phyloP scores from a whole-genome alignment of 108 stramenopile genomes.

The Cyclotella cryptica region DNA sequence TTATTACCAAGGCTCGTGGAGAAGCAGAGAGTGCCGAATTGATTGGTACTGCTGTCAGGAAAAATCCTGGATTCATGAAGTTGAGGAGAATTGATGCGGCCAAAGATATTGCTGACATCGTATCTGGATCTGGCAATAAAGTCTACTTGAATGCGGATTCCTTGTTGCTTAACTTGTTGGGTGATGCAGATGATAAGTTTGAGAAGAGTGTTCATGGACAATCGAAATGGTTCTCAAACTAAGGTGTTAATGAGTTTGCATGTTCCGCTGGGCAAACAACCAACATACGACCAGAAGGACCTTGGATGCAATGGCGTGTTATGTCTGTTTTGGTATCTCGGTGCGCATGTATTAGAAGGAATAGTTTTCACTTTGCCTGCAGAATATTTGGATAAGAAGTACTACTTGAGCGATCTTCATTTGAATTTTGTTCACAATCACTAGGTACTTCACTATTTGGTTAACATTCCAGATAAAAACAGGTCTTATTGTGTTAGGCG shows the following conservation, averaged over 20 bases:
- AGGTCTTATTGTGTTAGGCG: no score
- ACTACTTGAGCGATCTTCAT: no score
- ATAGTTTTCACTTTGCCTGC: no score
- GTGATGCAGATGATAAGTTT: slow-evolving; percentile 89
- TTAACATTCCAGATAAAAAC: no score
- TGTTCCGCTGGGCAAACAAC: no score
- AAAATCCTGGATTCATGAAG: slow-evolving; percentile 99
- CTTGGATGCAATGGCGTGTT: neutral
- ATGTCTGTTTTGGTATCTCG: neutral
- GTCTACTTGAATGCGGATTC: slow-evolving; percentile 98
- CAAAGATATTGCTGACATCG: slow-evolving; percentile 96
- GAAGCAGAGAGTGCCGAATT: slow-evolving; percentile 98
- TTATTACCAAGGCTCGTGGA: slow-evolving; percentile 98
- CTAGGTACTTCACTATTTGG: no score
- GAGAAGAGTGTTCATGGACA: slow-evolving; percentile 66
- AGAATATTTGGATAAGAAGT: no score
- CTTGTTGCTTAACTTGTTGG: slow-evolving; percentile 95
- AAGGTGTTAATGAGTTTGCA: neutral
- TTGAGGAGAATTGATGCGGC: slow-evolving; percentile 99
- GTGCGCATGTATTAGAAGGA: no score
- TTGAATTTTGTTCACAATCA: no score
- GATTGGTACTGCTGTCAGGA: slow-evolving; percentile 98
- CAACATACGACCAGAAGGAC: neutral
- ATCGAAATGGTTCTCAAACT: slow-evolving; percentile 31
- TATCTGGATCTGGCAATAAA: slow-evolving; percentile 91